Evolutionary conservation across 495 filamentous ascomycete genomes (phyloP).

Genomic region (Hypoxylon lienhwacheense): DNA sequence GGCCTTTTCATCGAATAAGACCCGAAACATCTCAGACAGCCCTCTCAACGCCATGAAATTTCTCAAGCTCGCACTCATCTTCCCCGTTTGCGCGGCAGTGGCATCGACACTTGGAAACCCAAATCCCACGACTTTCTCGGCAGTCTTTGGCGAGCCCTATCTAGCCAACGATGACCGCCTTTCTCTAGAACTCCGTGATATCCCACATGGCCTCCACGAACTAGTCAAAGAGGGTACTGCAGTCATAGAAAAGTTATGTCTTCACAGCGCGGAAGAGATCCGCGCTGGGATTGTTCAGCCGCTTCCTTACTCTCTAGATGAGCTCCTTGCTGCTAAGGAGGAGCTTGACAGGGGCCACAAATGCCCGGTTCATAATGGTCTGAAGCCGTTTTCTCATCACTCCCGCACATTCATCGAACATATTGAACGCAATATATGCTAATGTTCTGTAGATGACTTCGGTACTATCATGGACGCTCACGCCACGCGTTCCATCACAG

Average conservation of each 20-base stretch:
- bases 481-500: neutral
- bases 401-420: neutral
- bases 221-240: neutral
- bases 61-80: neutral
- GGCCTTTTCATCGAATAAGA: no score
- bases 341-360: neutral
- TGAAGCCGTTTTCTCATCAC: no score
- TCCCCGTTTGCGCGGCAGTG: neutral
- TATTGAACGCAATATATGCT: neutral
- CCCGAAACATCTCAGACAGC: no score
- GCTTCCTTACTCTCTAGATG: neutral
- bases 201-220: neutral
- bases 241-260: neutral
- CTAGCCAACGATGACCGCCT: neutral
- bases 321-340: conserved; percentile 2
- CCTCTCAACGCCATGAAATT: conserved; percentile 8
- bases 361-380: no score
- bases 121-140: neutral
- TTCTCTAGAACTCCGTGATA: neutral
- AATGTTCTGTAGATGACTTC: neutral
- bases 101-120: neutral
- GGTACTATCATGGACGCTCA: neutral
- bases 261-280: neutral
- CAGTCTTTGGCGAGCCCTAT: neutral
- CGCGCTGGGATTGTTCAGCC: neutral